Evolutionary conservation across 768 basidiomycete species (phyloP).

Genomic region (Lentinula lateritia): DNA sequence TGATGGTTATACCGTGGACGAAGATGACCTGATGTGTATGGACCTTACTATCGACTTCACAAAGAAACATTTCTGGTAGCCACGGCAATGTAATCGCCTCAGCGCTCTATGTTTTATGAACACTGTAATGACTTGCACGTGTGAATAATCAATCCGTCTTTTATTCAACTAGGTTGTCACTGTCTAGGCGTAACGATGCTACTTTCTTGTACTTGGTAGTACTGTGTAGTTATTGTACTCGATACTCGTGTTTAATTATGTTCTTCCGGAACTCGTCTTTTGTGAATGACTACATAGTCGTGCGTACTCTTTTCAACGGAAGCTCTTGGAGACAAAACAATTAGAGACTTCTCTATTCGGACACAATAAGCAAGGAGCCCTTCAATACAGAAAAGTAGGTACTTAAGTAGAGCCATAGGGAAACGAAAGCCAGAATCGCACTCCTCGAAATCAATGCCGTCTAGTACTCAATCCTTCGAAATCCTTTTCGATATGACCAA

Average conservation of each 20-base stretch:
- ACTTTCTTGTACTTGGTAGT: no score
- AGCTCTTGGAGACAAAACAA: conserved; percentile 5
- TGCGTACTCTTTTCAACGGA: not conserved
- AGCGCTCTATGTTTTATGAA: not conserved
- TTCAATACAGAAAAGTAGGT: not conserved
- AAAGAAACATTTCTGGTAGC: conserved; percentile 30
- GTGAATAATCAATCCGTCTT: not conserved
- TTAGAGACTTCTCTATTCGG: conserved; percentile 10
- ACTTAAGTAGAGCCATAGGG: not conserved
- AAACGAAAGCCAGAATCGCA: not conserved
- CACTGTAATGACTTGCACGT: not conserved
- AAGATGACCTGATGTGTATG: conserved; percentile 76
- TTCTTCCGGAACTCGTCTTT: not conserved
- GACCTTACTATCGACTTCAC: conserved; percentile 76
- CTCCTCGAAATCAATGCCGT: conserved; percentile 27
- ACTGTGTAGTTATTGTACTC: not conserved
- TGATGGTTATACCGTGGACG: conserved; percentile 61
- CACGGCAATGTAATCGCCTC: not conserved
- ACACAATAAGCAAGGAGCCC: conserved; percentile 13
- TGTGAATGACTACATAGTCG: not conserved
- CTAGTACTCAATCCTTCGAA: conserved; percentile 48
- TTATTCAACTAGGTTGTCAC: not conserved
- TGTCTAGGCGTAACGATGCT: not conserved
- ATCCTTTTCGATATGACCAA: conserved; percentile 47
- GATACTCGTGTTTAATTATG: not conserved